A percentile compares a stretch with the other conserved stretches of the same genome.
Conservation (phyloP, 495 filamentous ascomycete genomes). For the Tirmania nivea region DNA sequence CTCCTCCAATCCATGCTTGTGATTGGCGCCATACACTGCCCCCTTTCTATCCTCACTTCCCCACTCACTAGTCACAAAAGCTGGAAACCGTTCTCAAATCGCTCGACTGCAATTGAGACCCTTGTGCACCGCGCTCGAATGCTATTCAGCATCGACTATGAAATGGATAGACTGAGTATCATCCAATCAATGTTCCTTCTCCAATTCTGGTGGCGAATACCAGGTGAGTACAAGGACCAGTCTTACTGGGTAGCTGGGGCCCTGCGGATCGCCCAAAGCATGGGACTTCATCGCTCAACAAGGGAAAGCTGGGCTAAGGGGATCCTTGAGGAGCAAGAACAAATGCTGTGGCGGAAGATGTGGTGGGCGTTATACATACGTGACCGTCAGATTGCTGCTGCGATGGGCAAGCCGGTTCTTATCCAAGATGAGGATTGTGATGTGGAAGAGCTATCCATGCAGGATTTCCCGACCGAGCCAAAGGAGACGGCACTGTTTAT, state of each 20-base stretch:
- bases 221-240: slow-evolving; percentile 6
- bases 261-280: slow-evolving; percentile 4
- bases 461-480: slow-evolving; percentile 2
- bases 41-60: slow-evolving; percentile 2
- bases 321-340: not conserved
- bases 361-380: slow-evolving; percentile 9
- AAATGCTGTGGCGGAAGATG: slow-evolving; percentile 2
- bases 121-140: slow-evolving; percentile 3
- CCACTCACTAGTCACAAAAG: not conserved
- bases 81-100: not conserved
- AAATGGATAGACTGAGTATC: slow-evolving; percentile 5
- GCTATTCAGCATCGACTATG: slow-evolving; percentile 7
- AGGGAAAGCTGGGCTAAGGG: not conserved
- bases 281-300: slow-evolving; percentile 6
- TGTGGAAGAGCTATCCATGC: slow-evolving; percentile 5
- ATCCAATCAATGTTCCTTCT: slow-evolving; percentile 9
- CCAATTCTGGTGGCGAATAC: slow-evolving; percentile 9
- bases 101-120: slow-evolving; percentile 2
- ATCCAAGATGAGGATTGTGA: slow-evolving; percentile 8
- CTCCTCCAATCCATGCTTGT: slow-evolving; percentile 7
- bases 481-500: not conserved
- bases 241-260: slow-evolving; percentile 8
- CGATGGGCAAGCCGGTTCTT: slow-evolving; percentile 9
- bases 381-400: slow-evolving; percentile 4
- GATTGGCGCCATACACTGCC: slow-evolving; percentile 7